Conservation (phyloP, 164 flowering plant genomes). For the Dillenia turbinata region DNA sequence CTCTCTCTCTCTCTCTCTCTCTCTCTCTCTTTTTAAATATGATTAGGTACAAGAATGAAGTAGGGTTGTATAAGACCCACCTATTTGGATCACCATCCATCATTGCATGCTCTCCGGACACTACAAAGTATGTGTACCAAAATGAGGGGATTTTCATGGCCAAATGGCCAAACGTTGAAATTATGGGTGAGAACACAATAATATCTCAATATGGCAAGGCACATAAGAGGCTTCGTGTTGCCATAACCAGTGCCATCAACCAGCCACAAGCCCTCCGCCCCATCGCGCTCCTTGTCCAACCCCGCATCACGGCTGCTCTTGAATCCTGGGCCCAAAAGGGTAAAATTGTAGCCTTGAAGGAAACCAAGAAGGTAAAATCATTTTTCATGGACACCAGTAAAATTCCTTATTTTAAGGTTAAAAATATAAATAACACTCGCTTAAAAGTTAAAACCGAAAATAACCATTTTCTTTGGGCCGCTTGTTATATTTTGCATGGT, state of each 20-base stretch:
- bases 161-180: constrained; percentile 32
- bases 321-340: constrained; percentile 22
- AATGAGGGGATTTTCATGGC: constrained; percentile 18
- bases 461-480: too few relatives aligned
- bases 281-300: constrained; percentile 28
- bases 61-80: constrained; percentile 40
- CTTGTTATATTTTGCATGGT: too few relatives aligned
- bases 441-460: too few relatives aligned
- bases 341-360: constrained; percentile 14
- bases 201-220: constrained; percentile 27
- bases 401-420: too few relatives aligned
- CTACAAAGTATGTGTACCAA: constrained; percentile 35
- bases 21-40: too few relatives aligned
- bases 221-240: constrained; percentile 27
- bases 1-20: too few relatives aligned
- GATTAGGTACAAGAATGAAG: constrained; percentile 51
- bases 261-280: constrained; percentile 29
- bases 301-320: constrained; percentile 21
- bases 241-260: constrained; percentile 21
- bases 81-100: constrained; percentile 49
- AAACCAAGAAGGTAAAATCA: constrained; percentile 32
- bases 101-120: constrained; percentile 36
- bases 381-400: too few relatives aligned
- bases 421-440: too few relatives aligned
- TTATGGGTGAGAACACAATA: constrained; percentile 27